phyloP scores from a whole-genome alignment of 78 protist species.

The Reticulomyxa filosa region DNA sequence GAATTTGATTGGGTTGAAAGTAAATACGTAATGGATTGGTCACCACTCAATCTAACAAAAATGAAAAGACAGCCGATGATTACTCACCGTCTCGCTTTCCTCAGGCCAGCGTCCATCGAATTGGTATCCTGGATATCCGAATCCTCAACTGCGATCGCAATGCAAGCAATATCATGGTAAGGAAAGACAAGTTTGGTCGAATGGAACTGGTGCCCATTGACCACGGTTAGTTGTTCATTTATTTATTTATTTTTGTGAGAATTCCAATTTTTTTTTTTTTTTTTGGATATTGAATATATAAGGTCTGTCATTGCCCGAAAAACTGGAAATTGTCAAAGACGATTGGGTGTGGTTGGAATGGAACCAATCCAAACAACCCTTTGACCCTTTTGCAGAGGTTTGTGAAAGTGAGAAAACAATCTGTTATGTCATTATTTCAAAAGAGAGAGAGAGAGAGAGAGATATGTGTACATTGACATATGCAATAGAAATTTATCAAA shows the following conservation, averaged over 20 bases:
- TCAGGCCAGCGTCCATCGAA: slow-evolving; percentile 17
- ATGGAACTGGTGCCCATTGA: slow-evolving; percentile 14
- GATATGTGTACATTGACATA: not conserved
- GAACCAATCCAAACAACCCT: slow-evolving; percentile 5
- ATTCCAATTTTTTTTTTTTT: no score
- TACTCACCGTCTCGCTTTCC: no score
- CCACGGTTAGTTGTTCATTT: slow-evolving; percentile 16
- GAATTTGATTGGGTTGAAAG: no score
- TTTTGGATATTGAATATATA: no score
- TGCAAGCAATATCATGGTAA: slow-evolving; percentile 11
- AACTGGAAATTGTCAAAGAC: not conserved
- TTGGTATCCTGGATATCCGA: slow-evolving; percentile 20
- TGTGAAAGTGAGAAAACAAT: no score
- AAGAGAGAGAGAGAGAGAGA: not conserved
- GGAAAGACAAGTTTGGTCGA: not conserved
- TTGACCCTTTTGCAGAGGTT: not conserved
- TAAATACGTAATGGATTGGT: no score
- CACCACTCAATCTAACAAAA: no score
- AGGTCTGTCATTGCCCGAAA: slow-evolving; percentile 3
- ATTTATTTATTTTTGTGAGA: no score
- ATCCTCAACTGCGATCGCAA: slow-evolving; percentile 16
- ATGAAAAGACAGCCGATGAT: no score
- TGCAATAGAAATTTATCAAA: not conserved
- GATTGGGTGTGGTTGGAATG: slow-evolving; percentile 18
- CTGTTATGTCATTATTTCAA: not conserved